Conservation (phyloP, 2,329 filamentous ascomycete species). For the Trichophyton simii region DNA sequence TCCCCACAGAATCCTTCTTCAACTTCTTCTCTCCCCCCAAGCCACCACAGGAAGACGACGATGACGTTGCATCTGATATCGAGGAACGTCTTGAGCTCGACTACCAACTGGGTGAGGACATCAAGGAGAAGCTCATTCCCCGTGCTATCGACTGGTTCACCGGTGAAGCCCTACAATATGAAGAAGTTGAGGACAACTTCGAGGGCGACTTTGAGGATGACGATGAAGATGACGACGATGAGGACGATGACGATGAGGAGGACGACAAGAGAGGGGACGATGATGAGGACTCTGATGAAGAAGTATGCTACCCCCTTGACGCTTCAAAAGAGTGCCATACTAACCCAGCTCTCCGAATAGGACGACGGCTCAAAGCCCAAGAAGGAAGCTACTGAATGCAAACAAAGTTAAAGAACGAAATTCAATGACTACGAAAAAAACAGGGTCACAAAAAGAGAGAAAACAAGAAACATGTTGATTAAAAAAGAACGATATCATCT, state of each 20-base stretch:
- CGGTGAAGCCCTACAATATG: constrained; percentile 89
- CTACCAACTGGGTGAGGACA: constrained; percentile 97
- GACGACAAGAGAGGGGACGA: constrained; percentile 59
- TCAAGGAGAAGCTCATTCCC: constrained; percentile 99
- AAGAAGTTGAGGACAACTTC: constrained; percentile 79
- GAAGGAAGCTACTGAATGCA: constrained; percentile 90
- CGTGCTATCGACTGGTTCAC: constrained; percentile 99
- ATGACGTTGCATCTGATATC: constrained; percentile 72
- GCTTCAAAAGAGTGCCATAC: not conserved
- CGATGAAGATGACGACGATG: constrained; percentile 85
- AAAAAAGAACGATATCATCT: not conserved
- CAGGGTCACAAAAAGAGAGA: not conserved
- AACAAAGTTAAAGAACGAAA: constrained; percentile 59
- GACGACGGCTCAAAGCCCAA: constrained; percentile 82
- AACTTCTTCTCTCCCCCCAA: constrained; percentile 98
- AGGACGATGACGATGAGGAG: constrained; percentile 72
- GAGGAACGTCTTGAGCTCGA: constrained; percentile 96
- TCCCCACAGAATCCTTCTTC: constrained; percentile 96
- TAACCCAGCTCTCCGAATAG: constrained; percentile 36
- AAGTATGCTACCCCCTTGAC: constrained; percentile 25
- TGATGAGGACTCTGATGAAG: constrained; percentile 49
- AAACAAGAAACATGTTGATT: not conserved
- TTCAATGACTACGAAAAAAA: not conserved
- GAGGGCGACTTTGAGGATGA: constrained; percentile 76
- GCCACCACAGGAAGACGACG: constrained; percentile 63